Conservation (phyloP, 441 rosid genomes). For the Macaranga tanarius region DNA sequence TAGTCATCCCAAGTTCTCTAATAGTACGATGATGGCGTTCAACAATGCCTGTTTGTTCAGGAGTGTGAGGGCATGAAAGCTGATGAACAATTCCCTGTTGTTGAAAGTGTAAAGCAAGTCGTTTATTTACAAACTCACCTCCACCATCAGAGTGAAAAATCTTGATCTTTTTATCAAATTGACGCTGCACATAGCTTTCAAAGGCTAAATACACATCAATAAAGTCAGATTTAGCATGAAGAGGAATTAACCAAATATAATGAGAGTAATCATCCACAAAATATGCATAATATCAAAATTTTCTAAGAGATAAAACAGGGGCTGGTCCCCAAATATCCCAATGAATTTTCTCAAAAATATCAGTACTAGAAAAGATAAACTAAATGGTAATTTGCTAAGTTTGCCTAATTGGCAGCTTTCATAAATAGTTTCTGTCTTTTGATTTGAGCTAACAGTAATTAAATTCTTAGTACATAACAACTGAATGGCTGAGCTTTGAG, state of each 20-base stretch:
- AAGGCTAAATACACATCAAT: background rate
- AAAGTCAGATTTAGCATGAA: conserved; percentile 4
- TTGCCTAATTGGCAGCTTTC: conserved; percentile 6
- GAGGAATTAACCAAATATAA: conserved; percentile 5
- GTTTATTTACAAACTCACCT: background rate
- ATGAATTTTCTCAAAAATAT: background rate
- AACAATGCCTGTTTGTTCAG: too few species aligned
- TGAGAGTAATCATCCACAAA: conserved; percentile 7
- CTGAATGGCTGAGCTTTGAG: too few species aligned
- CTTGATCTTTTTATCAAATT: background rate
- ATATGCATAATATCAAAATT: background rate
- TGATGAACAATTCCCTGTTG: too few species aligned
- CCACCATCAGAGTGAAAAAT: background rate
- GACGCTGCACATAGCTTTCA: background rate
- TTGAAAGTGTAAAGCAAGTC: background rate
- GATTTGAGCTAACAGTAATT: too few species aligned
- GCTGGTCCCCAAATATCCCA: too few species aligned
- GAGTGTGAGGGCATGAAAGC: too few species aligned
- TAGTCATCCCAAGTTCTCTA: too few species aligned
- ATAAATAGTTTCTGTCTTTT: background rate
- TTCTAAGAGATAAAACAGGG: conserved; percentile 2
- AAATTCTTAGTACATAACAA: too few species aligned
- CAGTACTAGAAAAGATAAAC: background rate
- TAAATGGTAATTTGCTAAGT: background rate
- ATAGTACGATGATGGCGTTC: too few species aligned